Base-by-base conservation (phyloP, 345 rosid species). In the Triadica sebifera region DNA sequence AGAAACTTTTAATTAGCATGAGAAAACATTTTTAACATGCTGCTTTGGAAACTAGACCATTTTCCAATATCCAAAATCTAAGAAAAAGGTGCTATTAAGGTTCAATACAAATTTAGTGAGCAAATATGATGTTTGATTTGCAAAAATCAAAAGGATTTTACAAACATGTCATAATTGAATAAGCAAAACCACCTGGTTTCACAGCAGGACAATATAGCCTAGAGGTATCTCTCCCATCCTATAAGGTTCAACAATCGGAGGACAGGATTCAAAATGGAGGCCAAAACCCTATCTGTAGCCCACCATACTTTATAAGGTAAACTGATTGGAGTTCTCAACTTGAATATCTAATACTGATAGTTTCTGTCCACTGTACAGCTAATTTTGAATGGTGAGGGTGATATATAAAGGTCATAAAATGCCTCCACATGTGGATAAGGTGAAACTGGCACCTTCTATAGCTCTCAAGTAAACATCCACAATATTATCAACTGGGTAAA, bases 21-120 rank as follows among this genome's bases (percentile, higher is more conserved):
- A 53, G 49, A 82, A 71, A n/a, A 72, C 55, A 55, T 24, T 65
- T 55, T 70, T 60, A 65, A 59, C 63, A 76, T 43, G 16, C 50
- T 7, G 7, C 47, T 39, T 11, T 16, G 56, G 11, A 41, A 67
- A 65, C 6, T 20, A 39, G 47, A 34, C 25, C 5, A 13, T 43
- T 41, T 69, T 65, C 38, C 6, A 74, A 51, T 51, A 55, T 20
- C 20, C 12, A 37, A n/a, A 25, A 58, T 12, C 24, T 56, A 29
- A n/a, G 2, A 45, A 62, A 64, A 22, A 41, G 20, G 12, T 15
- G 15, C 1, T 38, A 2, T 37, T 38, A 62, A 34, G 67, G 22
- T 16, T 67, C 38, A 45, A 45, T 45, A 12, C 29, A 65, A 65
- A 45, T 65, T 65, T 20, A 65, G 50, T 45, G n/a, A 47, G 34